Base-by-base conservation (phyloP, 108 stramenopile genomes). In the Nitzschia sp. region DNA sequence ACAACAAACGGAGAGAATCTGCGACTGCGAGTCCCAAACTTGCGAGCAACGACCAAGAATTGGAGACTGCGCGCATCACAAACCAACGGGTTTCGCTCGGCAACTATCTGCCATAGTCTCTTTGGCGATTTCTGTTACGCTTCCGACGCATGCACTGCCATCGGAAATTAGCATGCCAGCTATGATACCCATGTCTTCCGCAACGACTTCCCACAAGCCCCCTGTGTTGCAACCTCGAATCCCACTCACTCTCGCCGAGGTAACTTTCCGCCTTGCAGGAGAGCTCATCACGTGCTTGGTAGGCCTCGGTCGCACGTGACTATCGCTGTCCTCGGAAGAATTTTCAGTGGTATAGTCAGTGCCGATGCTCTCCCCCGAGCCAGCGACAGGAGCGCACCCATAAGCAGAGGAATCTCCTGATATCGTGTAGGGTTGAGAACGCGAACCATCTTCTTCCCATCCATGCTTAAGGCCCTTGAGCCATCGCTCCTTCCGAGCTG, bases 181-280 rank as follows among this genome's bases (percentile, higher is more conserved):
- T 23, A 77, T 25, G 17, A 65, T 59, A 19, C 69, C 64, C 18
- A 77, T 25, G 29, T 77, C 76, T 61, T 70, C 68, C 18, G 69
- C 68, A 9, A 77, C 54, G 19, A 56, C 54, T 28, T 31, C 47
- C 49, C 48, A 64, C 19, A 77, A 3, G n/a, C 26, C 13, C 57
- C 27, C 49, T 23, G 4, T 51, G 17, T 4, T 51, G 49, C 19
- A 19, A 21, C 18, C 18, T 51, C 17, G 38, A 42, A 42, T 42
- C n/a, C n/a, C n/a, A n/a, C n/a, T n/a, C n/a, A 13, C 38, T 51
- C 21, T 17, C 49, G 11, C 21, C 4, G 49, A 19, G 49, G 49
- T 5, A 42, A 4, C 49, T 51, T 51, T 59, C 27, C 57, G 30
- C 26, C 57, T 9, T 5, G 26, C 21, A 59, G 32, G 5, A 18